Percentiles rank a stretch among this genome's conserved stretches.
Evolutionary conservation across 208 protist genomes (phyloP).

Genomic region (Vickermania ingenoplastis): DNA sequence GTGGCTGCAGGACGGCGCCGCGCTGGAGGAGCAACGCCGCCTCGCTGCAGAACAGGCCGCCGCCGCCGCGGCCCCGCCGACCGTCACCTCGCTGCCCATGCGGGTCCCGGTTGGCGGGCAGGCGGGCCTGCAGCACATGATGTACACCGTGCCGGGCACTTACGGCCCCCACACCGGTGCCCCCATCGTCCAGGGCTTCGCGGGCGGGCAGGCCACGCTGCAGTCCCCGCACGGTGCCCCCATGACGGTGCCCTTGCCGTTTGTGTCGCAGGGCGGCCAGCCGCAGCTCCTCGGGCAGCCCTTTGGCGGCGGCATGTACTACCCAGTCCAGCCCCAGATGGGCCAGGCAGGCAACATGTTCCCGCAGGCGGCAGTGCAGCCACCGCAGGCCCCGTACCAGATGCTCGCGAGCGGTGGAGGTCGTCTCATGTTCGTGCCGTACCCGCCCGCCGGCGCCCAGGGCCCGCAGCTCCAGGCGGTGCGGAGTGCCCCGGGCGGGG

Average conservation of each 20-base stretch:
- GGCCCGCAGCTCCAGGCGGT: neutral
- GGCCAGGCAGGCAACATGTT: slow-evolving; percentile 6
- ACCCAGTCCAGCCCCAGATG: neutral
- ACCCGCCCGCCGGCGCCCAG: neutral
- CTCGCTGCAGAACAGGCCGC: neutral
- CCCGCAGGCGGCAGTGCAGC: neutral
- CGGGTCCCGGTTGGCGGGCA: neutral
- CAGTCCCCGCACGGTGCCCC: neutral
- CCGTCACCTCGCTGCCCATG: neutral
- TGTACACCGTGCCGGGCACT: neutral
- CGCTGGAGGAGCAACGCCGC: slow-evolving; percentile 19
- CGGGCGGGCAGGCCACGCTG: neutral
- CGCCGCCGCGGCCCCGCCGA: slow-evolving; percentile 5
- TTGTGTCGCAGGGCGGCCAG: neutral
- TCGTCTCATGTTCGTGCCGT: slow-evolving; percentile 5
- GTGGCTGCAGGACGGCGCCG: slow-evolving; percentile 41
- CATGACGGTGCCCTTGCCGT: neutral
- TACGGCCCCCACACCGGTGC: neutral
- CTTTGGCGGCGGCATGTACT: neutral
- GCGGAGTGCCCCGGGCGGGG: neutral
- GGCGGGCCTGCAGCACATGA: neutral
- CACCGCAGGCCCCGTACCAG: slow-evolving; percentile 3
- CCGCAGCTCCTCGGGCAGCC: neutral
- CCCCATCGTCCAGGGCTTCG: neutral
- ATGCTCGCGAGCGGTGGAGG: neutral